Evolutionary conservation across 2,329 filamentous ascomycete genomes (phyloP).

Genomic region (Fusarium chuoi): DNA sequence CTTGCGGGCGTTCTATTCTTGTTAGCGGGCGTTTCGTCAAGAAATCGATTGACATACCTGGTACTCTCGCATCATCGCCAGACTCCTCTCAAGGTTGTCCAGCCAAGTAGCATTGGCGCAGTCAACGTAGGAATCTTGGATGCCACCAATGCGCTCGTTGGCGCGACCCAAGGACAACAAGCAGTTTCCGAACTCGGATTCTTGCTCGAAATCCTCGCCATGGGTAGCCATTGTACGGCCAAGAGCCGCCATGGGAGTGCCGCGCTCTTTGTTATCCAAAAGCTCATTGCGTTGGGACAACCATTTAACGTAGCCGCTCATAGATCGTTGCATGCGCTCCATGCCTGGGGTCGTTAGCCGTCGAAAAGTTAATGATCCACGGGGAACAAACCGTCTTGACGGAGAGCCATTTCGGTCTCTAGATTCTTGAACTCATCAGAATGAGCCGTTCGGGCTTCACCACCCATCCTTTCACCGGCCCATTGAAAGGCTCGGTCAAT

Average conservation of each 20-base stretch:
- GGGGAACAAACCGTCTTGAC: constrained; percentile 78
- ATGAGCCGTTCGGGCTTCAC: constrained; percentile 85
- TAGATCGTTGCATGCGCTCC: constrained; percentile 88
- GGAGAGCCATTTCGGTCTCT: constrained; percentile 88
- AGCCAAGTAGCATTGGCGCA: constrained; percentile 86
- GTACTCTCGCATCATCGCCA: constrained; percentile 98
- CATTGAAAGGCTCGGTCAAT: constrained; percentile 97
- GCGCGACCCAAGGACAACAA: constrained; percentile 82
- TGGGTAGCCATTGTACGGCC: constrained; percentile 88
- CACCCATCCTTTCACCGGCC: constrained; percentile 96
- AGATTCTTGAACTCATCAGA: constrained; percentile 92
- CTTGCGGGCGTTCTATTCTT: constrained; percentile 77
- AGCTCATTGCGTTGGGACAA: constrained; percentile 84
- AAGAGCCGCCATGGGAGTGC: constrained; percentile 79
- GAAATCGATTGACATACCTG: constrained; percentile 69
- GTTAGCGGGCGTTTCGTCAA: constrained; percentile 7
- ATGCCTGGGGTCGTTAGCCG: constrained; percentile 70
- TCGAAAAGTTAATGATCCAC: background rate
- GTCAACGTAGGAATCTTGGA: constrained; percentile 84
- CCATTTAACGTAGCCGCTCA: constrained; percentile 88
- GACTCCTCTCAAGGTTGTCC: constrained; percentile 87
- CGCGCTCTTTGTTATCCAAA: constrained; percentile 86
- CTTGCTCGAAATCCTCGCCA: constrained; percentile 90
- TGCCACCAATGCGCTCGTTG: constrained; percentile 86
- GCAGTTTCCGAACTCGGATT: constrained; percentile 92